Conservation (phyloP, 805 yeast genomes). For the Pichia occidentalis region DNA sequence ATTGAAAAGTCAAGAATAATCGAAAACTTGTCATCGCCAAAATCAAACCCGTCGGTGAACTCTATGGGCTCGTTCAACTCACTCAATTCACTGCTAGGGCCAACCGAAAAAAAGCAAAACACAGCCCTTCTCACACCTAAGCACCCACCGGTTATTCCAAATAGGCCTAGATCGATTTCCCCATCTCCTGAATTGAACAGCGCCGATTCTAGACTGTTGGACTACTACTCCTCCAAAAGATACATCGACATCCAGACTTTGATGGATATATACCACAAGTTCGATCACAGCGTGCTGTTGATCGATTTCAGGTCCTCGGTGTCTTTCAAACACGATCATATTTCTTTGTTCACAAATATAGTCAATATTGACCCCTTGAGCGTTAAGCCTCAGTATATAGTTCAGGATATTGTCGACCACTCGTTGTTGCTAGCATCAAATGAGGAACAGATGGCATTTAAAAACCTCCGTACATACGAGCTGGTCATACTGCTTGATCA, state of each 20-base stretch:
- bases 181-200: conserved; percentile 1
- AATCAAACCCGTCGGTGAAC: too few species aligned
- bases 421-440: conserved; percentile 52
- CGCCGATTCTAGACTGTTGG: background rate
- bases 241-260: conserved; percentile 11
- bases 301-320: conserved; percentile 64
- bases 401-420: conserved; percentile 59
- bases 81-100: too few species aligned
- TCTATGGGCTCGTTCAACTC: too few species aligned
- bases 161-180: conserved; percentile 4
- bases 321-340: conserved; percentile 58
- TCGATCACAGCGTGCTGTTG: conserved; percentile 40
- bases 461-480: conserved; percentile 48
- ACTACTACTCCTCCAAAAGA: conserved; percentile 1
- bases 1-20: conserved; percentile 9
- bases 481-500: conserved; percentile 61
- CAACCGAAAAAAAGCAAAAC: too few species aligned
- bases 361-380: conserved; percentile 74
- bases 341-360: conserved; percentile 44
- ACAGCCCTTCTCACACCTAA: too few species aligned
- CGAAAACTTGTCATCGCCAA: conserved; percentile 2
- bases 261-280: conserved; percentile 23
- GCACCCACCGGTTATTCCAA: too few species aligned
- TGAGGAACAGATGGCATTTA: conserved; percentile 48
- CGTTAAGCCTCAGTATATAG: conserved; percentile 43